Evolutionary conservation across 148 eudicot species (phyloP), one percentile per base, ranked within the genome.

Genomic region (Oxyria digyna): DNA sequence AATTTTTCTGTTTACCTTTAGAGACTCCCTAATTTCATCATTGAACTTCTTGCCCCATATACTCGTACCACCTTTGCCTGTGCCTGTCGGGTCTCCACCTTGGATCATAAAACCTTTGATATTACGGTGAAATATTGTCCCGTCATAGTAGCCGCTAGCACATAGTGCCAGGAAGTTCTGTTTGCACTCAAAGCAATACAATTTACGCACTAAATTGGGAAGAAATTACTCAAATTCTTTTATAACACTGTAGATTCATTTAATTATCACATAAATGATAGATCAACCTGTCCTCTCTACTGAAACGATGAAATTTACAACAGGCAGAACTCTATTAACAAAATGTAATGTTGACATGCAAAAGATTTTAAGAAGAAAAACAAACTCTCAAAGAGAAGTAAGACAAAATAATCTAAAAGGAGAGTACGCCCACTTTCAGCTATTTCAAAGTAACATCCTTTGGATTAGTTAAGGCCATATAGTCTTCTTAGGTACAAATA

Each of bases 41-140:
- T 84, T 88, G 79, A 86, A 93, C 82, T 93, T 93, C 79, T 85
- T 87, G 31, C 91, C 91, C 98, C 98, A 93, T 78, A 93, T 87
- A 73, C 98, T 93, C 41, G 85, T 93, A 71, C 98, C 98, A 37
- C 98, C 98, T 87, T 90, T 93, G 69, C 98, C 97, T 20, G 96
- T 93, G 35, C 91, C 94, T 1, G 92, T 93, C 7, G 97, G 98
- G 71, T 93, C 98, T 69, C 98, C 98, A 54, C 97, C 98, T 86
- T 93, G 98, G 78, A 93, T 90, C 98, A 93, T 93, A 74, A 93
- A 93, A 48, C 98, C 98, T 77, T 93, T 93, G 35, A 93, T 93
- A 72, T 93, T 93, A 62, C 98, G 88, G 74, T 93, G 98, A 69
- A 93, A 93, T 79, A 88, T 86, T 70, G 97, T 93, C 42, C 96